phyloP scores from a whole-genome alignment of 306 rosid genomes.

The Myrica gale region DNA sequence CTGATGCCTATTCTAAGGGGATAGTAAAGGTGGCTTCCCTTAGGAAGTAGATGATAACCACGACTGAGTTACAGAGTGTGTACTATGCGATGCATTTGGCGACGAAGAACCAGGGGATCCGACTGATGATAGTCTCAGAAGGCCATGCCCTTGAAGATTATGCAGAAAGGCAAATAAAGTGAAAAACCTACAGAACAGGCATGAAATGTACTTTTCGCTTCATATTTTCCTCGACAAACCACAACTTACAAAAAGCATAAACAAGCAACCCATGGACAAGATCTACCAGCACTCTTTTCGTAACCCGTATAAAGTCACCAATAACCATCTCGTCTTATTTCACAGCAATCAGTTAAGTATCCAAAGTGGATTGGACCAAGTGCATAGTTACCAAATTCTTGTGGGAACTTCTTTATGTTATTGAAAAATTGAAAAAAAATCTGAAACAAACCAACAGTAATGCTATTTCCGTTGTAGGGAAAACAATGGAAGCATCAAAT shows the following conservation, averaged over 20 bases:
- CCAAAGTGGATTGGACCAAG: not conserved
- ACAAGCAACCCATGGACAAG: conserved; percentile 3
- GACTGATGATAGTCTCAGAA: conserved; percentile 59
- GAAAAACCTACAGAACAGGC: conserved; percentile 9
- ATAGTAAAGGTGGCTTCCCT: conserved; percentile 92
- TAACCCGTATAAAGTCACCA: not conserved
- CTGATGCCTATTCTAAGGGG: conserved; percentile 76
- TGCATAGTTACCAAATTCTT: not conserved
- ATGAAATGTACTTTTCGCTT: not conserved
- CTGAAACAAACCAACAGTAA: not conserved
- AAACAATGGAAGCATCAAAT: not conserved
- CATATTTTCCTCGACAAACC: not conserved
- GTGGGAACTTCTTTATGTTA: conserved; percentile 1
- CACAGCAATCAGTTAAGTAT: not conserved
- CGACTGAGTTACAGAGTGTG: conserved; percentile 75
- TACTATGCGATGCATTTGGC: conserved; percentile 57
- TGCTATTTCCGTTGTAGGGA: no score
- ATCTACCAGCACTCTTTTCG: not conserved
- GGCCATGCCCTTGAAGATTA: conserved; percentile 83
- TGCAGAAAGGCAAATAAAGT: conserved; percentile 31
- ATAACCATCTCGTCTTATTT: not conserved
- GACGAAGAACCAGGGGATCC: conserved; percentile 57
- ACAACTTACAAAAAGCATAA: not conserved
- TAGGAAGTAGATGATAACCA: conserved; percentile 84
- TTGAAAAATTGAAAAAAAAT: not conserved